phyloP scores from a whole-genome alignment of 768 basidiomycete genomes.

The Auriscalpium orientale region DNA sequence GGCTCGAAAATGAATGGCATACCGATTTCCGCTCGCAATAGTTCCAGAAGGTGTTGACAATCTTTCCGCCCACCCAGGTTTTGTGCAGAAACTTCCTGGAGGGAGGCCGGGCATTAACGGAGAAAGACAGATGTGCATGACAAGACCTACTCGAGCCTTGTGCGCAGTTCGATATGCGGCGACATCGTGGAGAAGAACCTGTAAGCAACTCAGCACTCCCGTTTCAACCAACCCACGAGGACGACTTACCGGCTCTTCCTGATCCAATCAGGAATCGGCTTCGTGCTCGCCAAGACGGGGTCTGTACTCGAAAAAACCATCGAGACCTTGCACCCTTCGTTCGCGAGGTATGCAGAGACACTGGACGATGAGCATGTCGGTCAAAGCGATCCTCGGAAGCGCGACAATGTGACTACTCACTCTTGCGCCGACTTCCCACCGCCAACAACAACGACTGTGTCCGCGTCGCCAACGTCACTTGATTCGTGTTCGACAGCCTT shows the following conservation, averaged over 20 bases:
- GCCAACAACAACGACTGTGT: slow-evolving; percentile 42
- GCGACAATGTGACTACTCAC: slow-evolving; percentile 11
- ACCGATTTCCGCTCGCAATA: slow-evolving; percentile 29
- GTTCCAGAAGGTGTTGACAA: slow-evolving; percentile 41
- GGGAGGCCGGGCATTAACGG: slow-evolving; percentile 16
- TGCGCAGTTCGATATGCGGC: slow-evolving; percentile 37
- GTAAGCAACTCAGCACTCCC: not conserved
- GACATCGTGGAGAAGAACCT: slow-evolving; percentile 45
- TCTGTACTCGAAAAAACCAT: slow-evolving; percentile 46
- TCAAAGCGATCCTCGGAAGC: not conserved
- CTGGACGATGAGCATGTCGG: slow-evolving; percentile 21
- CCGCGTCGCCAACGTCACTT: slow-evolving; percentile 4
- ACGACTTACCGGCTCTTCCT: slow-evolving; percentile 46
- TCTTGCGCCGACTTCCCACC: slow-evolving; percentile 65
- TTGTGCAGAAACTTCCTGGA: slow-evolving; percentile 49
- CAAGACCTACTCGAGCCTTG: slow-evolving; percentile 41
- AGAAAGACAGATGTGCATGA: not conserved
- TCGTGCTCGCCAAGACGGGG: slow-evolving; percentile 37
- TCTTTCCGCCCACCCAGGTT: slow-evolving; percentile 45
- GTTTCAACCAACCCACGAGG: not conserved
- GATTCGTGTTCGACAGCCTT: slow-evolving; percentile 7
- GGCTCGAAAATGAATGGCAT: not conserved
- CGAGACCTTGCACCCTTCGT: slow-evolving; percentile 37
- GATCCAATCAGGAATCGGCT: slow-evolving; percentile 44
- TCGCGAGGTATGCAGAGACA: slow-evolving; percentile 40